A percentile compares a stretch with the other conserved stretches of the same genome.
These are phyloP conservation scores for Prunus campanulata DNA, from an alignment of 306 rosid genomes.

Conservation along the genomic window DNA sequence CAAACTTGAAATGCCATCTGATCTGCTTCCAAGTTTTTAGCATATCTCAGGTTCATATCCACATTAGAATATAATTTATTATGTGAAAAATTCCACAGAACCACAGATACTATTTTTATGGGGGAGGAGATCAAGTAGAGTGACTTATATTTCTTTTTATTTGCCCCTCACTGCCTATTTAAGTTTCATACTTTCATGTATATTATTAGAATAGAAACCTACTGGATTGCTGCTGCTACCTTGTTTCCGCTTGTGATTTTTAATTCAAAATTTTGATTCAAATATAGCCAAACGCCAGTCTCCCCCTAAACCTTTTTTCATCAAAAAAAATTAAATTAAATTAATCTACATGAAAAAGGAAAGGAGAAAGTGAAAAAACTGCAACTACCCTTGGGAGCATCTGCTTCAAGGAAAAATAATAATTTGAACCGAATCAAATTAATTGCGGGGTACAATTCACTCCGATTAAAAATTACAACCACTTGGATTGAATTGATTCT, in stretches of 20 bases:
- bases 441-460: too few relatives aligned
- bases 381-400: too few relatives aligned
- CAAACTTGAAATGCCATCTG: background rate
- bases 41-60: background rate
- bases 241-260: background rate
- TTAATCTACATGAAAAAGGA: too few relatives aligned
- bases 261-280: background rate
- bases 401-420: too few relatives aligned
- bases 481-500: too few relatives aligned
- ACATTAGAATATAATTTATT: background rate
- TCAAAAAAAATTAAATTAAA: too few relatives aligned
- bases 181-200: background rate
- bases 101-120: background rate
- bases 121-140: slow-evolving; percentile 7
- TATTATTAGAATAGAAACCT: background rate
- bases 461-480: too few relatives aligned
- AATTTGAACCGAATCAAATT: too few relatives aligned
- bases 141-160: background rate
- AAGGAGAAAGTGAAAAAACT: too few relatives aligned
- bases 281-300: too few relatives aligned
- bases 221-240: background rate
- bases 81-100: background rate
- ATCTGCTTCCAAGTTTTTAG: background rate
- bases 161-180: background rate
- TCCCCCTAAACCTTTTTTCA: too few relatives aligned